Evolutionary conservation across 2,329 filamentous ascomycete species (phyloP), one percentile per base, ranked within the genome.

Genomic region (Epichloe baconii): DNA sequence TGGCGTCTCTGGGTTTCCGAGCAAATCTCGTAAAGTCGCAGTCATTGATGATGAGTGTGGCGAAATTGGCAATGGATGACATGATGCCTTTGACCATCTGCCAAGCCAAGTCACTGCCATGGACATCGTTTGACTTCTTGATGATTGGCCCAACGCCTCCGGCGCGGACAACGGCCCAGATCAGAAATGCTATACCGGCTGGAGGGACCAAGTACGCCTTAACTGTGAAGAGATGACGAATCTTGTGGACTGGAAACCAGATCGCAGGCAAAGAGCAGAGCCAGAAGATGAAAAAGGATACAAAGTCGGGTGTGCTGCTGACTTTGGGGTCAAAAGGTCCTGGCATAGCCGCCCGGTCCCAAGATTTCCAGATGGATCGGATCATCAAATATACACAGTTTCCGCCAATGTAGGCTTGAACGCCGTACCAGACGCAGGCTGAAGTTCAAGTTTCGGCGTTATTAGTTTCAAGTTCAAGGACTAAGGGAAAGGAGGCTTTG

Each of bases 331-430:
- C 69, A 53, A 93, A 86, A 7, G 76, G 75, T 60, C 91, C 88
- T 11, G 76, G 80, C 54, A 89, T 75, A 2, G 72, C 75, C 4
- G 75, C 64, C 12, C 71, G 68, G 56, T 78, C 73, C 78, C 79
- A 86, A 47, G 74, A 76, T 54, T 73, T 78, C 88, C 88, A 95
- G 62, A 95, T 91, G 4, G 86, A 72, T 45, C 83, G 77, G 55
- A 95, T 91, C 88, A 95, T 95, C 53, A 95, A 71, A 55, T 88
- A 88, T 4, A 95, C 83, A 59, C 89, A 95, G 53, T 85, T 73
- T 26, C 86, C 86, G 59, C 89, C 89, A 56, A 95, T 94, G 71
- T 88, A 95, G 5, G 79, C 70, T 64, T 93, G 87, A 26, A 94
- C 87, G 47, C 86, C 87, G 56, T 90, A 91, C 88, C 88, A 94